These are phyloP conservation scores for Biscogniauxia sp. DNA, from an alignment of 2,329 filamentous ascomycete genomes.

Conservation along the genomic window DNA sequence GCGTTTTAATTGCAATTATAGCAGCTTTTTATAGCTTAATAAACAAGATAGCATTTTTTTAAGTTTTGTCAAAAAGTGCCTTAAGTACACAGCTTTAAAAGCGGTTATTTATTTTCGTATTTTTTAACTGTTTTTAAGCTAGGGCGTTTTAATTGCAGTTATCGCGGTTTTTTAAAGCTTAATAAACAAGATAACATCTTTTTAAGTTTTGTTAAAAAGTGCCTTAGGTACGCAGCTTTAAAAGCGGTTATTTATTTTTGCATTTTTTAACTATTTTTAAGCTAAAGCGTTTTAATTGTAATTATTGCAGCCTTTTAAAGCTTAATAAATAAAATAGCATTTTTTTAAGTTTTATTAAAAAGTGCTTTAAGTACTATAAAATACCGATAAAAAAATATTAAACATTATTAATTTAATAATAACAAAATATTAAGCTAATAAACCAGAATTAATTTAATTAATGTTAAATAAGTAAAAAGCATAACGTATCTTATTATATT, in stretches of 20 bases:
- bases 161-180: slow-evolving; percentile 68
- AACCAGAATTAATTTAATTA: too few relatives aligned
- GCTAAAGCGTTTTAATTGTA: slow-evolving; percentile 47
- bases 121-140: slow-evolving; percentile 57
- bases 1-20: slow-evolving; percentile 48
- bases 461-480: too few relatives aligned
- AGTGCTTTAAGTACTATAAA: slow-evolving; percentile 67
- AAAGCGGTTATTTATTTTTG: slow-evolving; percentile 59
- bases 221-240: slow-evolving; percentile 61
- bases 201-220: slow-evolving; percentile 70
- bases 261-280: slow-evolving; percentile 60
- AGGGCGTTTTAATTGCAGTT: slow-evolving; percentile 49
- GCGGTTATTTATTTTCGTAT: slow-evolving; percentile 59
- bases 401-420: too few relatives aligned
- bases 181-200: slow-evolving; percentile 65
- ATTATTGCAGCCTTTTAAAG: slow-evolving; percentile 64
- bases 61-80: slow-evolving; percentile 72
- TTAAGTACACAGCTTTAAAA: slow-evolving; percentile 72
- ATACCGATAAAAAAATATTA: too few relatives aligned
- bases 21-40: slow-evolving; percentile 68
- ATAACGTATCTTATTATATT: too few relatives aligned
- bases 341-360: slow-evolving; percentile 66
- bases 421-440: too few relatives aligned
- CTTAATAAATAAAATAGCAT: slow-evolving; percentile 67
- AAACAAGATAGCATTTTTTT: slow-evolving; percentile 66